Evolutionary conservation across 2,329 filamentous ascomycete genomes (phyloP).

Genomic region (Pseudogymnoascus sp.): DNA sequence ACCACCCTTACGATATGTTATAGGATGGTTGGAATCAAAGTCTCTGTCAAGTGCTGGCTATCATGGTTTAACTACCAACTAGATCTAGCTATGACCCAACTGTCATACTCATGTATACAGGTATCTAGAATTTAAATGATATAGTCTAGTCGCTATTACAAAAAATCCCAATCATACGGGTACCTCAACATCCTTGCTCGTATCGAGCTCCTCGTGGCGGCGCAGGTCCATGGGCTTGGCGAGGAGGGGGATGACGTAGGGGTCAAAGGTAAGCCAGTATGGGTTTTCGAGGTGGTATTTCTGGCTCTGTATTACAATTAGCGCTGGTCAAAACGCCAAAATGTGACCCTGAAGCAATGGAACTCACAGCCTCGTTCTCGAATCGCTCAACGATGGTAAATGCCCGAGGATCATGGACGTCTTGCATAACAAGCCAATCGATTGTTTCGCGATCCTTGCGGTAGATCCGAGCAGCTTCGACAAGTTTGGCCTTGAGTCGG

Average conservation of each 20-base stretch:
- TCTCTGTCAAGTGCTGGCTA: neutral
- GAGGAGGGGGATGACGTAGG: conserved; percentile 61
- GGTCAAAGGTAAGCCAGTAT: conserved; percentile 70
- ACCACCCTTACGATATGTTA: neutral
- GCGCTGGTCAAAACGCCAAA: neutral
- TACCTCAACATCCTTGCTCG: conserved; percentile 39
- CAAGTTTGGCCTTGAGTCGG: conserved; percentile 62
- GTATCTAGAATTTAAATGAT: no score
- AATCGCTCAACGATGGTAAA: conserved; percentile 73
- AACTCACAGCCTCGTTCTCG: conserved; percentile 51
- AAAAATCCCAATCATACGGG: conserved; percentile 20
- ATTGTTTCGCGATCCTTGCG: conserved; percentile 62
- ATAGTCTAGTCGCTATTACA: neutral
- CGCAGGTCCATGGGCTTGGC: conserved; percentile 62
- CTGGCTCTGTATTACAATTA: conserved; percentile 35
- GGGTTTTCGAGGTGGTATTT: conserved; percentile 56
- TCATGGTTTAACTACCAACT: neutral
- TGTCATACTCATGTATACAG: neutral
- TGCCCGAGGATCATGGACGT: conserved; percentile 55
- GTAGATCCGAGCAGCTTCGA: conserved; percentile 67
- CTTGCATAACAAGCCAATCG: conserved; percentile 72
- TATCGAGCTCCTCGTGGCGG: conserved; percentile 58
- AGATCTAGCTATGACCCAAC: neutral
- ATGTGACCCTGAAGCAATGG: neutral
- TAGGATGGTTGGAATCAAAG: neutral